Percentiles rank a stretch among this genome's conserved stretches.
Evolutionary conservation across 73 alveolate species (phyloP).

Genomic region (Paramecium pentaurelia): DNA sequence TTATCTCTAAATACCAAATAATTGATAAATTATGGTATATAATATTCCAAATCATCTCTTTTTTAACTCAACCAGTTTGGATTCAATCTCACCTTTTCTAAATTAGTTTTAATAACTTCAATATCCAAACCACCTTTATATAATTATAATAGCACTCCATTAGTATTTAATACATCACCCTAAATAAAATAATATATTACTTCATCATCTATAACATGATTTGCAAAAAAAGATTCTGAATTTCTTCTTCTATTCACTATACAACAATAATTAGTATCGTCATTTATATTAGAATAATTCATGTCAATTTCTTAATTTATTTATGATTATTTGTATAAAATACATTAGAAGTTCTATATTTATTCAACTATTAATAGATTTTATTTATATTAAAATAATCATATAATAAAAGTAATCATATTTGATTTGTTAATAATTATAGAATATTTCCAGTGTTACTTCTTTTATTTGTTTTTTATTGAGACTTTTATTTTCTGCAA

Average conservation of each 20-base stretch:
- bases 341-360: background rate
- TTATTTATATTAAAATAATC: background rate
- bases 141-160: background rate
- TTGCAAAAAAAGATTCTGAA: background rate
- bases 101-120: background rate
- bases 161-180: background rate
- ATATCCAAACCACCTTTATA: background rate
- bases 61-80: constrained; percentile 30
- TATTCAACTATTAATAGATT: background rate
- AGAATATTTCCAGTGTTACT: background rate
- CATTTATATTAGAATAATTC: background rate
- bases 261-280: background rate
- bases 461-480: background rate
- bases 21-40: constrained; percentile 49
- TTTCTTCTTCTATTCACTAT: background rate
- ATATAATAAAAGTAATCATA: background rate
- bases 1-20: constrained; percentile 37
- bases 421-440: background rate
- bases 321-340: background rate
- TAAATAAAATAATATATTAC: background rate
- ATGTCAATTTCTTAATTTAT: background rate
- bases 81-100: constrained; percentile 4
- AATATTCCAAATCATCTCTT: constrained; percentile 60
- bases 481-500: background rate
- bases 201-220: background rate